Conservation (phyloP, 805 yeast genomes). For the Saturnispora hagleri region DNA sequence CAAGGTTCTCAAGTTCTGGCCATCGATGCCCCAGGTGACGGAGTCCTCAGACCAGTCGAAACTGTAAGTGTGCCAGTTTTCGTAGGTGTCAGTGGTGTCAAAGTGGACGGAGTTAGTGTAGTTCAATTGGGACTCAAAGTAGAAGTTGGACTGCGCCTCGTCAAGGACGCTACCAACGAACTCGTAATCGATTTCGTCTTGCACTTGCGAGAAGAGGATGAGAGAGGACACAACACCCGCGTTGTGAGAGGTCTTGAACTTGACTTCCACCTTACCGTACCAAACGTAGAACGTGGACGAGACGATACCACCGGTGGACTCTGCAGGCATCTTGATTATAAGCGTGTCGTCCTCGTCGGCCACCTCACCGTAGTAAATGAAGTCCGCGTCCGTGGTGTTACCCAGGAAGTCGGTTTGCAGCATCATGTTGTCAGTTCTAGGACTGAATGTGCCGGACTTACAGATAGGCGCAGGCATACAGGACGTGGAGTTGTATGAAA, state of each 20-base stretch:
- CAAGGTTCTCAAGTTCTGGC: conserved; percentile 55
- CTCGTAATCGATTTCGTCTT: conserved; percentile 89
- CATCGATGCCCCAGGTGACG: conserved; percentile 68
- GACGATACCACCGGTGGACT: conserved; percentile 67
- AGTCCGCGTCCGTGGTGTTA: conserved; percentile 54
- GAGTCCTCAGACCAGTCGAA: conserved; percentile 76
- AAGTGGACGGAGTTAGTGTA: conserved; percentile 48
- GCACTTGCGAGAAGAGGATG: conserved; percentile 71
- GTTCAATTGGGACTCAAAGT: conserved; percentile 64
- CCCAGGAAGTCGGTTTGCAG: conserved; percentile 40
- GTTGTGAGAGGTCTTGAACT: conserved; percentile 62
- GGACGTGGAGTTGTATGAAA: conserved; percentile 52
- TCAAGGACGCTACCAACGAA: conserved; percentile 68
- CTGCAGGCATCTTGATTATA: conserved; percentile 70
- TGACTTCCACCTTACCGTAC: conserved; percentile 76
- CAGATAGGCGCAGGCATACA: conserved; percentile 87
- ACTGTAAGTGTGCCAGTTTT: conserved; percentile 63
- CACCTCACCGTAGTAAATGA: conserved; percentile 61
- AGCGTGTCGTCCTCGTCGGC: conserved; percentile 46
- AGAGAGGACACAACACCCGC: conserved; percentile 79
- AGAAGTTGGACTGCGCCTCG: conserved; percentile 68
- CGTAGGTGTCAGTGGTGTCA: conserved; percentile 45
- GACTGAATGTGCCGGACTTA: conserved; percentile 35
- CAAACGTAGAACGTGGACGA: conserved; percentile 74
- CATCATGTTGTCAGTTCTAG: conserved; percentile 27